Evolutionary conservation across 257 asterid genomes (phyloP), one percentile per base, ranked within the genome.

Genomic region (Datura wrightii): DNA sequence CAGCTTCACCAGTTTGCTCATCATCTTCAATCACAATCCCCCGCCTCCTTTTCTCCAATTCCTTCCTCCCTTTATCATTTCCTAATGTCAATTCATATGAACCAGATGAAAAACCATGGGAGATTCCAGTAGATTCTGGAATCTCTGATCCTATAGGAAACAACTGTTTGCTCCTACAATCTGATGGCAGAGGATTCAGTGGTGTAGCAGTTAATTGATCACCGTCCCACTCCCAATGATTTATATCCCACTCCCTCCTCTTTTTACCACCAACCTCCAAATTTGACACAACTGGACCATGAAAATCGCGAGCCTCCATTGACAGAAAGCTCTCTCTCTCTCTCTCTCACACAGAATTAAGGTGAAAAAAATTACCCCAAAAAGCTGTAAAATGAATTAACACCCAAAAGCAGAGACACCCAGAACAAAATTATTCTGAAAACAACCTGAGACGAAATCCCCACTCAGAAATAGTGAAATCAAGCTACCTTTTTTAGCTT

Each of bases 181-280:
- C 97, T 11, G 92, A 84, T 6, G 97, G 91, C 19, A 66, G 84
- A 18, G 91, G 58, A 86, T 87, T 90, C 50, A 91, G 79, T 15
- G 93, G 97, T 56, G 94, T 53, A 76, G 96, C 99, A 55, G 83
- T 76, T 39, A 90, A 94, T 69, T 89, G 46, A 90, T 95, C 98
- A 13, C 99, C 97, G 84, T 97, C 99, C 99, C 99, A 97, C 81
- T 83, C 91, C 98, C 98, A 97, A 9, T 92, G 96, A 88, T 89
- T 97, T 90, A 90, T 89, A 90, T 91, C 97, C 98, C 98, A 97
- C 56, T 97, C 99, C 83, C 83, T 50, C 42, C 83, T 89, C 91
- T 83, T 93, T 79, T 93, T 92, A 84, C 98, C 98, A 80, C 90
- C 65, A 15, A 86, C 87, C 86, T 90, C 90, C 86, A 90, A 62